Conservation (phyloP, 306 rosid species). For the Pyrus communis region DNA sequence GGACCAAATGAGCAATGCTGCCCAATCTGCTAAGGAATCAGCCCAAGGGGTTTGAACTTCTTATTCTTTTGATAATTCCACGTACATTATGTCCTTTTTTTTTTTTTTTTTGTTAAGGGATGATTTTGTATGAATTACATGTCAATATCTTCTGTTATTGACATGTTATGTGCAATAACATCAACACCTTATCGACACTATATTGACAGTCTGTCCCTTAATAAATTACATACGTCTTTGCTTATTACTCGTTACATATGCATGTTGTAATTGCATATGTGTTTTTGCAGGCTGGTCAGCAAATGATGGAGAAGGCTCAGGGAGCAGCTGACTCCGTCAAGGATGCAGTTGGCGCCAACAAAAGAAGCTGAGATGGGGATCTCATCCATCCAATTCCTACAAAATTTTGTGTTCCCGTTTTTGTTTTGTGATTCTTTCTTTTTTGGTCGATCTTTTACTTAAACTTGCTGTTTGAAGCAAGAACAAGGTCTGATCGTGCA, state of each 20-base stretch:
- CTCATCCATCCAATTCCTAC: background rate
- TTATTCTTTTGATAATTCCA: background rate
- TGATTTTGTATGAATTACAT: no score
- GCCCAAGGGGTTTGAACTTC: slow-evolving; percentile 29
- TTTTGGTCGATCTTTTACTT: background rate
- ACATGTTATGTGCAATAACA: no score
- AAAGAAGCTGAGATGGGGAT: slow-evolving; percentile 7
- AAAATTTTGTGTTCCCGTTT: background rate
- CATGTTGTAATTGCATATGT: background rate
- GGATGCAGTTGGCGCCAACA: slow-evolving; percentile 18
- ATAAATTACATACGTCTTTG: no score
- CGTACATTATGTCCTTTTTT: no score
- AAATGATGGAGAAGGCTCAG: slow-evolving; percentile 23
- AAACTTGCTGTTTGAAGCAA: background rate
- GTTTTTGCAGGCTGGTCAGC: slow-evolving; percentile 30
- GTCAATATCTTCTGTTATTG: no score
- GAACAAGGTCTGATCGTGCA: background rate
- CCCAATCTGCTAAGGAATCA: slow-evolving; percentile 36
- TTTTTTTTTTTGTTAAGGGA: no score
- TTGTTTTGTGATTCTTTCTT: background rate
- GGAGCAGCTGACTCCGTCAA: slow-evolving; percentile 19
- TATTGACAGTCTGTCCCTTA: background rate
- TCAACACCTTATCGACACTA: background rate
- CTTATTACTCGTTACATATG: background rate
- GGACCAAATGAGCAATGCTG: slow-evolving; percentile 28